Evolutionary conservation across 257 asterid species (phyloP), one percentile per base, ranked within the genome.

Genomic region (Galeopsis tetrahit): DNA sequence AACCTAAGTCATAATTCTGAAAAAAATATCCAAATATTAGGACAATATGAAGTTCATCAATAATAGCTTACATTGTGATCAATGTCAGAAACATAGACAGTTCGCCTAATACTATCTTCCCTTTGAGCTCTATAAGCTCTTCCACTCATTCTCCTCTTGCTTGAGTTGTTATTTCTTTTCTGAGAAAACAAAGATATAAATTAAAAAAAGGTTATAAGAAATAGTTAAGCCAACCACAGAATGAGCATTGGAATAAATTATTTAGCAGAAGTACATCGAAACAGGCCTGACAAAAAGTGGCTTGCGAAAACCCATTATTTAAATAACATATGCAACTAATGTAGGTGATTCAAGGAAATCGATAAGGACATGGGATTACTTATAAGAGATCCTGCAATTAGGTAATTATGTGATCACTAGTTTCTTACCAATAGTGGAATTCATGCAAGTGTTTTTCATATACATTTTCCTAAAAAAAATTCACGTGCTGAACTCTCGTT

Each of bases 51-150:
- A 52, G 46, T 70, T 51, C 8, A 32, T 36, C 69, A 56, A 66
- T 57, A 36, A 77, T 59, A 44, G 51, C 90, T 80, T 80, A 87
- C 97, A 80, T 81, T 86, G 73, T 87, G 91, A 77, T 86, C 92
- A 63, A 91, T 83, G 78, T 89, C 97, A 14, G 96, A 84, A 58
- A 91, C 97, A 78, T 91, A 91, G 63, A 91, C 94, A 63, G 97
- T 91, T 75, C 97, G 86, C 82, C 93, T 85, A 55, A 91, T 85
- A 72, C 90, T 89, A 80, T 89, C 91, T 74, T 91, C 97, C 80
- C 95, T 87, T 81, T 89, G 95, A 82, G 91, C 95, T 81, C 83
- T 86, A 73, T 75, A 84, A 77, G 93, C 79, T 84, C 95, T 80
- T 69, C 89, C 90, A 66, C 80, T 83, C 82, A 82, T 78, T 79